Percentiles rank a stretch among this genome's conserved stretches.
Conservation (phyloP, 1,139 yeast genomes). For the Scheffersomyces quercinus region DNA sequence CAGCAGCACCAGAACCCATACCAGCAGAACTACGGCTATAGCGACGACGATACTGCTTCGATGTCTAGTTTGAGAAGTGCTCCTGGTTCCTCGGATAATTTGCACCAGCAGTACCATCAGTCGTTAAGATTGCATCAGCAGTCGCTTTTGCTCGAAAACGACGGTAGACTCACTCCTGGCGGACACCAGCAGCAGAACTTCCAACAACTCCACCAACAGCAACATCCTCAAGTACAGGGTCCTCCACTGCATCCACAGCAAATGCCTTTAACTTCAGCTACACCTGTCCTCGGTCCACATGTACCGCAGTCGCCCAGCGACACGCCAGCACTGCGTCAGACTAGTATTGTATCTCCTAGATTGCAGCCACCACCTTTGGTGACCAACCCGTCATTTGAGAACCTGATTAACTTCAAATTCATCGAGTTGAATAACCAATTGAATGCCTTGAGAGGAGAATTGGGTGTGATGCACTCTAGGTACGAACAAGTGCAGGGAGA, state of each 20-base stretch:
- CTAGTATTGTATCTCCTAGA: neutral
- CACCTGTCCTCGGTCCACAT: conserved; percentile 7
- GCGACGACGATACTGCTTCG: conserved; percentile 7
- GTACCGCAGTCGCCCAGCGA: conserved; percentile 9
- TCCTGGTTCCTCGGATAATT: conserved; percentile 5
- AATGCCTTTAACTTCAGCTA: neutral
- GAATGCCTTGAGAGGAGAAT: conserved; percentile 36
- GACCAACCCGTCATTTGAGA: conserved; percentile 21
- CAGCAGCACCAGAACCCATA: conserved; percentile 3
- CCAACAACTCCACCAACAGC: conserved; percentile 8
- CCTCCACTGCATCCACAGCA: conserved; percentile 9
- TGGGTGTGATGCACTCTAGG: conserved; percentile 37
- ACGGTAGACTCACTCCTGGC: neutral
- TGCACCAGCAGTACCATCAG: conserved; percentile 17
- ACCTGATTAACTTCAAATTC: conserved; percentile 29
- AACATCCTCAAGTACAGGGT: conserved; percentile 12
- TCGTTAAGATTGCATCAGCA: conserved; percentile 11
- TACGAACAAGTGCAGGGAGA: conserved; percentile 50
- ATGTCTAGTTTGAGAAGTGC: conserved; percentile 4
- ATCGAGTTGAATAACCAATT: conserved; percentile 44
- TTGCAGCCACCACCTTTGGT: conserved; percentile 14
- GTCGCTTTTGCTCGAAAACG: conserved; percentile 3
- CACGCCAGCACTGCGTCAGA: conserved; percentile 1
- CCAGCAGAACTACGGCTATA: conserved; percentile 3
- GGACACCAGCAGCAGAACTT: conserved; percentile 10